Base-by-base conservation (phyloP, 129 eudicot genomes). In the Escallonia rubra region DNA sequence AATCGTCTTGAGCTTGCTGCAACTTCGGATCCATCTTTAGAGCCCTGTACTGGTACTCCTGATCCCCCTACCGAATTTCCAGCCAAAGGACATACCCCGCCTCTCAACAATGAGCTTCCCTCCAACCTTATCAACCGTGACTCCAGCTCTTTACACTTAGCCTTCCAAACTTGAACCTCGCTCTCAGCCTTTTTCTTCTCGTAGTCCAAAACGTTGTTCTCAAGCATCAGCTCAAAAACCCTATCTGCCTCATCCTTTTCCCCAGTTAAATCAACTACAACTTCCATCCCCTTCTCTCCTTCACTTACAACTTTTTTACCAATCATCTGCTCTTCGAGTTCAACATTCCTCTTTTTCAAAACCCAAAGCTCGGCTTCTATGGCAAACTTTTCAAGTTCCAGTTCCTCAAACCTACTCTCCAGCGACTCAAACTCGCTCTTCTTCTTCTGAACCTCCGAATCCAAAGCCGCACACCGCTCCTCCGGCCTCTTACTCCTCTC, bases 101-200 rank as follows among this genome's bases (percentile, higher is more conserved):
- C 40, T 40, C 65, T 47, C 23, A 42, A 7, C 12, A 57, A 43
- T n/a, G 50, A 73, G 13, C 4, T 54, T 46, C 46, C 58, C 58
- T 64, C 72, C 74, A 82, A 65, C 50, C 66, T 70, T 48, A n/a
- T 4, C 59, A 72, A 41, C 13, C 73, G 74, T 43, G 48, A 15
- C 72, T 82, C 80, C 39, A 77, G 51, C 4, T 72, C 75, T 43
- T 62, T 72, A 75, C 49, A 83, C 65, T 79, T 89, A 13, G 39
- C 62, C 71, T 83, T 83, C 86, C 73, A 77, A 40, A 39, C 55
- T 56, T 61, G 73, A 60, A 79, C 61, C 23, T 81, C 79, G 5
- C 71, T 69, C 72, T 86, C 86, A 57, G 86, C 87, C 41, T 64
- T 81, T 44, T 12, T 56, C 76, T 83, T 89, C 72, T 86, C 93